Conservation (phyloP, 371 early-diverging fungal genomes). For the Circinella umbellata region DNA sequence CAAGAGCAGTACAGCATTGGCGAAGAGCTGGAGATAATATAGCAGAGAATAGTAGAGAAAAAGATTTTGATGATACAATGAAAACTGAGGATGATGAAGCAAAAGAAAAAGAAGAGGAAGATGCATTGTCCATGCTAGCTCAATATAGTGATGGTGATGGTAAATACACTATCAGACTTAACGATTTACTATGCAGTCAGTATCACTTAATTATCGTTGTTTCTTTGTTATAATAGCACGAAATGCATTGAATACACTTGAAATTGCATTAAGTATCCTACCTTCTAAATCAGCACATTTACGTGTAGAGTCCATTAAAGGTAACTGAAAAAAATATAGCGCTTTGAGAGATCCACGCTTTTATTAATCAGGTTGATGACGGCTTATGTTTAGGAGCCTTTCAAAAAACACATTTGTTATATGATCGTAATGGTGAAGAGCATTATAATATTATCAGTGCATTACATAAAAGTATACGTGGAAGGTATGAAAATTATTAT, state of each 20-base stretch:
- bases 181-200: background rate
- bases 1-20: conserved; percentile 59
- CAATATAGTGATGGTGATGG: conserved; percentile 74
- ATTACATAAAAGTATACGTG: conserved; percentile 84
- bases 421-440: conserved; percentile 86
- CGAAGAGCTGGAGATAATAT: conserved; percentile 25
- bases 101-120: conserved; percentile 34
- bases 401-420: conserved; percentile 78
- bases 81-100: background rate
- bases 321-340: conserved; percentile 14
- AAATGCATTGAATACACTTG: conserved; percentile 71
- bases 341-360: no score
- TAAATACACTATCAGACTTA: conserved; percentile 23
- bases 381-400: conserved; percentile 53
- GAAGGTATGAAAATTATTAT: conserved; percentile 46
- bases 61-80: background rate
- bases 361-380: background rate
- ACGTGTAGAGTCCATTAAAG: conserved; percentile 35
- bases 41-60: conserved; percentile 10
- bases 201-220: no score
- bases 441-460: conserved; percentile 92
- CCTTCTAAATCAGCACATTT: conserved; percentile 30
- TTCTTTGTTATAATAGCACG: conserved; percentile 49
- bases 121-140: conserved; percentile 54
- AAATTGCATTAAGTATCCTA: conserved; percentile 58